Base-by-base conservation (phyloP, 257 asterid genomes). In the Solanum etuberosum region DNA sequence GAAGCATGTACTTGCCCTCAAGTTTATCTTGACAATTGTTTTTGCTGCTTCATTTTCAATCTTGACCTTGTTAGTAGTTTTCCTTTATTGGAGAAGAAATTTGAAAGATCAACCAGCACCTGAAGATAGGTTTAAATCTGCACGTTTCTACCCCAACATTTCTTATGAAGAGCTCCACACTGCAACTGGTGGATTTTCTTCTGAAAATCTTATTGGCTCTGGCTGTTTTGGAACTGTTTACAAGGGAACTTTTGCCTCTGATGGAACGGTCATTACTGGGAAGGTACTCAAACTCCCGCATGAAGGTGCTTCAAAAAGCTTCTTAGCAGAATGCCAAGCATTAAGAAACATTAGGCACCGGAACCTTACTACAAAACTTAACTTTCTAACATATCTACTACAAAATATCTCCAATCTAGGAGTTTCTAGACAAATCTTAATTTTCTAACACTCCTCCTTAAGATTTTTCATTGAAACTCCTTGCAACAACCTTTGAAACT, bases 171-270 rank as follows among this genome's bases (percentile, higher is more conserved):
- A 91, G 25, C 92, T 92, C 63, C 85, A 31, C 25, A 61, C 86
- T 35, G 93, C 94, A 61, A 92, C 95, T 0, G 48, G 81, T 42
- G 90, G 90, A 42, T 93, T 92, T 88, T 90, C 93, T 67, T 42
- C 77, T 6, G 88, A 81, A 29, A 91, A 83, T 86, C 23, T 90
- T 85, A 88, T 93, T 12, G 92, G 93, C 15, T 86, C 90, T 42
- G 95, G 95, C 31, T 85, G 91, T 85, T 91, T 90, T 86, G 93
- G 93, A 20, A 88, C 87, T 2, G 93, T 93, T 31, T 93, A 91
- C 80, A 90, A 59, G 70, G 93, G 92, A 43, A 90, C 14, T 37
- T 90, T 93, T 7, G 83, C 84, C 88, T 83, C 90, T 46, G 83
- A 72, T 25, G 91, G 90, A 85, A 82, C 85, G 65, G 74, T n/a